Percentiles rank a stretch among this genome's conserved stretches.
phyloP scores from a whole-genome alignment of 192 early-diverging fungal species.

The Coemansia sp. region DNA sequence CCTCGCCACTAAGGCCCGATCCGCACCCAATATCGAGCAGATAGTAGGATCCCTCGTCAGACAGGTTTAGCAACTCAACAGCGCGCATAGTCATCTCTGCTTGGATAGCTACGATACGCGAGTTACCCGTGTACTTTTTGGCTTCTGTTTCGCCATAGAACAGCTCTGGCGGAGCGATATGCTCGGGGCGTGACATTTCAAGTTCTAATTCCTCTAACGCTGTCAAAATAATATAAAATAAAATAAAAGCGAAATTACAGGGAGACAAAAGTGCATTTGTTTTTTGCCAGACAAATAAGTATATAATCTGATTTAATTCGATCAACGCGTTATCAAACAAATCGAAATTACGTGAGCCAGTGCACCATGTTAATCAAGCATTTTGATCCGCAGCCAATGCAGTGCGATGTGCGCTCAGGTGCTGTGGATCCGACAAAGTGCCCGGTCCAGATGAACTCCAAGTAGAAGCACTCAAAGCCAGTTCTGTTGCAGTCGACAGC shows the following conservation, averaged over 20 bases:
- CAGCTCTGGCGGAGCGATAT: constrained; percentile 95
- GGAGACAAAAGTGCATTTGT: neutral
- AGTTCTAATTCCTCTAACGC: neutral
- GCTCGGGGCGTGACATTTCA: constrained; percentile 91
- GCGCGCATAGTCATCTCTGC: constrained; percentile 92
- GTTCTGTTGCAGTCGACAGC: too few relatives aligned
- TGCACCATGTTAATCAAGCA: too few relatives aligned
- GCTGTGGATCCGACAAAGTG: too few relatives aligned
- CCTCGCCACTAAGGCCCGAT: constrained; percentile 93
- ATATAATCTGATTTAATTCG: neutral
- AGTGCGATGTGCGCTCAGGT: too few relatives aligned
- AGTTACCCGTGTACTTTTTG: constrained; percentile 88
- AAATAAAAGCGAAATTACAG: neutral
- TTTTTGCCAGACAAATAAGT: neutral
- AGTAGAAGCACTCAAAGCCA: too few relatives aligned
- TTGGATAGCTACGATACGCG: constrained; percentile 94
- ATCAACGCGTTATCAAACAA: too few relatives aligned
- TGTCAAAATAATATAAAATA: neutral
- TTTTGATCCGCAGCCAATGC: too few relatives aligned
- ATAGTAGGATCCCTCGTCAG: constrained; percentile 69
- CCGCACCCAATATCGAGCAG: constrained; percentile 98
- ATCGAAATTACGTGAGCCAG: too few relatives aligned
- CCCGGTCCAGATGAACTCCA: too few relatives aligned
- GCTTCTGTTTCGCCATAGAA: constrained; percentile 95
- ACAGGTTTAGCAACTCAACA: constrained; percentile 86